Evolutionary conservation across 257 asterid genomes (phyloP), one percentile per base, ranked within the genome.

Genomic region (Mitragyna speciosa): DNA sequence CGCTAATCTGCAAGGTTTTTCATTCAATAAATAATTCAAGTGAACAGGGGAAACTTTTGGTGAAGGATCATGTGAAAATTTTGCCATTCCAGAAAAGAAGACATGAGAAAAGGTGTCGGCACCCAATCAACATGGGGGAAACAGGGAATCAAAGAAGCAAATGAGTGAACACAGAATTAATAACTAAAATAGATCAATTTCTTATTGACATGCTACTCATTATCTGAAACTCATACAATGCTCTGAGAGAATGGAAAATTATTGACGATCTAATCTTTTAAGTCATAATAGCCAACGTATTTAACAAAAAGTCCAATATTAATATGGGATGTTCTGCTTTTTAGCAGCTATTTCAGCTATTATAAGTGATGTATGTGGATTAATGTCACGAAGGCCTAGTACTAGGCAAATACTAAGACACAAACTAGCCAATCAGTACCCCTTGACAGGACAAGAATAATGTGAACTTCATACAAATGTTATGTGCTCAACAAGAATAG

Each of bases 1-100:
- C 98, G 59, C 77, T 94, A 69, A 92, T 89, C 97, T 94, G 92
- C 74, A 81, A 17, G 28, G 5, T 59, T 81, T 69, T 24, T 7
- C 2, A 41, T 36, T 68, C 20, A 12, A 4, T 36, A 2, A 26
- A 33, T 6, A 10, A 72, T 19, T 7, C 73, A 24, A 65, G 28
- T 39, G 17, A 36, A 12, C 12, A 15, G 28, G 7, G 2, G 11
- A 5, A 26, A 39, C 31, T 2, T 12, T 26, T n/a, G 11, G 16
- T 63, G 68, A 28, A 63, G 68, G 39, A 64, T 64, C 69, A 64
- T 28, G 12, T 11, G 63, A 56, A 22, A 28, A 68, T 2, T 68
- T 9, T 70, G 8, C 28, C 48, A 20, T 20, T 0, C 8, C 52
- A 69, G 51, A 31, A 43, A 39, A 22, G 6, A 7, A 33, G 12